Evolutionary conservation across 2,329 filamentous ascomycete species (phyloP).

Genomic region (Coleophoma eucalyptorum): DNA sequence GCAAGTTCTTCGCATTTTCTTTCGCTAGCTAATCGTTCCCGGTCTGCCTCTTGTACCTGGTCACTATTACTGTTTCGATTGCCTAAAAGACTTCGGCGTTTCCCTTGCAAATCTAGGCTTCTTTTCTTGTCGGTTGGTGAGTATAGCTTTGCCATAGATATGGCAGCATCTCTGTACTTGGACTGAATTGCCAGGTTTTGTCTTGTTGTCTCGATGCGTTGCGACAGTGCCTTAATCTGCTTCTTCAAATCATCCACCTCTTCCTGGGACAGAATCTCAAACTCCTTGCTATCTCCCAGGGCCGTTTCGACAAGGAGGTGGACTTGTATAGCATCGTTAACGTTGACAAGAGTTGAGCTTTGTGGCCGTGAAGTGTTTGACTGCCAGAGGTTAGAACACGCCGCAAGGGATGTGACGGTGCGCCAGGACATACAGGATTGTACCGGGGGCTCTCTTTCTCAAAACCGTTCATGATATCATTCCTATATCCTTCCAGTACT

Average conservation of each 20-base stretch:
- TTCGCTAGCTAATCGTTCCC: constrained; percentile 70
- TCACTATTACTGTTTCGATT: constrained; percentile 34
- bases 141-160: constrained; percentile 80
- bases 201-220: constrained; percentile 77
- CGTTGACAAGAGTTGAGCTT: constrained; percentile 54
- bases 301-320: constrained; percentile 94
- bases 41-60: constrained; percentile 54
- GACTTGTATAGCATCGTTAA: constrained; percentile 74
- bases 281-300: constrained; percentile 80
- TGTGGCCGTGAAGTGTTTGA: constrained; percentile 47
- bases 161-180: constrained; percentile 91
- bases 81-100: constrained; percentile 45
- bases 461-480: constrained; percentile 49
- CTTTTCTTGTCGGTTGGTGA: constrained; percentile 54
- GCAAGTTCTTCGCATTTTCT: constrained; percentile 84
- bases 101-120: constrained; percentile 44
- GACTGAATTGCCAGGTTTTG: constrained; percentile 84
- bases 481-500: constrained; percentile 56
- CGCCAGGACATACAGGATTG: constrained; percentile 45
- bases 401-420: background rate
- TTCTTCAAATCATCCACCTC: constrained; percentile 92
- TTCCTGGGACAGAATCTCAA: constrained; percentile 82
- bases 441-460: constrained; percentile 49
- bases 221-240: constrained; percentile 67
- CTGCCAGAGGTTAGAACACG: constrained; percentile 29